Conservation (phyloP, 1,284 basidiomycete genomes). For the Phellopilus nigrolimitatus region DNA sequence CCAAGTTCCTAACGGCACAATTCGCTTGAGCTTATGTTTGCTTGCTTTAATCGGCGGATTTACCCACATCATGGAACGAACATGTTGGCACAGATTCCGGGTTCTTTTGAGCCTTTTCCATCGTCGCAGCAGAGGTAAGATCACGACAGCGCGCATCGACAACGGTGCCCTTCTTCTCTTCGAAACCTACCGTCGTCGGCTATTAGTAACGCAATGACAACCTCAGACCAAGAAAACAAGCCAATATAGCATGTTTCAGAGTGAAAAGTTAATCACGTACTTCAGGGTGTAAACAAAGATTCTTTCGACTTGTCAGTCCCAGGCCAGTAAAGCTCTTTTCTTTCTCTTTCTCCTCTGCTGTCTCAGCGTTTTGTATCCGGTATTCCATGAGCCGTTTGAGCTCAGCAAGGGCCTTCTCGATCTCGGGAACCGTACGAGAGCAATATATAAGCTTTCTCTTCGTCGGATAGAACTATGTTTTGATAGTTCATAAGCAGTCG, state of each 20-base stretch:
- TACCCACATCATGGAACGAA: constrained; percentile 87
- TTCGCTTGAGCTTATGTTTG: constrained; percentile 12
- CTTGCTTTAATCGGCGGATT: not conserved
- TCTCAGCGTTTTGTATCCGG: constrained; percentile 66
- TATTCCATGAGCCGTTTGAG: constrained; percentile 94
- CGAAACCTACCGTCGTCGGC: constrained; percentile 82
- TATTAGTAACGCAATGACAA: not conserved
- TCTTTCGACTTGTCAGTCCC: constrained; percentile 94
- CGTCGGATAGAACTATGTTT: constrained; percentile 78
- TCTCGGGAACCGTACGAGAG: constrained; percentile 99
- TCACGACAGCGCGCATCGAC: constrained; percentile 97
- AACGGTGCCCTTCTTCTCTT: constrained; percentile 98
- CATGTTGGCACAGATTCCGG: constrained; percentile 94
- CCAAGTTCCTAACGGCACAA: constrained; percentile 58
- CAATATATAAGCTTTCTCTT: constrained; percentile 97
- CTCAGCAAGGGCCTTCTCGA: constrained; percentile 97
- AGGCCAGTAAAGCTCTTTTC: constrained; percentile 85
- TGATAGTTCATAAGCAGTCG: not conserved
- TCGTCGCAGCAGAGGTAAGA: constrained; percentile 82
- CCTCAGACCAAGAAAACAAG: not conserved
- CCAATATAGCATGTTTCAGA: no score
- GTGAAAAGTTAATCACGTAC: constrained; percentile 46
- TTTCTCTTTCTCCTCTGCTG: constrained; percentile 70
- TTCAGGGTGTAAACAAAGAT: constrained; percentile 94
- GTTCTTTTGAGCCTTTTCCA: constrained; percentile 81